phyloP scores from a whole-genome alignment of 805 yeast genomes.

The Myxozyma neotropica region DNA sequence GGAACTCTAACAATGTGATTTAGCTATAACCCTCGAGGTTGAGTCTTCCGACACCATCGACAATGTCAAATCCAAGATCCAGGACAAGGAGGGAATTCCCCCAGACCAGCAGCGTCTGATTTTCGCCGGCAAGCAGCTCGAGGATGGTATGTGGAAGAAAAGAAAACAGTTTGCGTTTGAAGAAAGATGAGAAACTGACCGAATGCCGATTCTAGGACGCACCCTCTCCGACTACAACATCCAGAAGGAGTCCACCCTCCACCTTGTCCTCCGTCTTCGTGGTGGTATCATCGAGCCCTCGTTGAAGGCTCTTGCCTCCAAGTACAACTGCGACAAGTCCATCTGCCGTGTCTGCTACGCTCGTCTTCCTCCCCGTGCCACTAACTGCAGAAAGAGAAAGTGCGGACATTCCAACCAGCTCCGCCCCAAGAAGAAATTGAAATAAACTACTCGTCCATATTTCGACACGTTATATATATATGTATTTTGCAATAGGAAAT shows the following conservation, averaged over 20 bases:
- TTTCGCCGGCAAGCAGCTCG: constrained; percentile 99
- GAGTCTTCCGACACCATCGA: constrained; percentile 98
- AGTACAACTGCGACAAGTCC: constrained; percentile 99
- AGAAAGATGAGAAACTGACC: background rate
- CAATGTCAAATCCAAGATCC: constrained; percentile 98
- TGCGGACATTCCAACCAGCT: constrained; percentile 99
- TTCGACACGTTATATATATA: background rate
- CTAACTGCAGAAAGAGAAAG: constrained; percentile 99
- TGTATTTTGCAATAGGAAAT: constrained; percentile 1
- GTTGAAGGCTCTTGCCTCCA: constrained; percentile 97
- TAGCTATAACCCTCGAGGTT: constrained; percentile 87
- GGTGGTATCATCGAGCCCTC: constrained; percentile 99
- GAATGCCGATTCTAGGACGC: constrained; percentile 60
- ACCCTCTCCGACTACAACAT: constrained; percentile 99
- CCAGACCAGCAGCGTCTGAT: constrained; percentile 99
- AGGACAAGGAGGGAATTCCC: constrained; percentile 99
- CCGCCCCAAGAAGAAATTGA: constrained; percentile 73
- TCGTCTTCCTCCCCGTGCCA: constrained; percentile 99
- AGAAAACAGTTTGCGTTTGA: no score
- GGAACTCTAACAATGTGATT: background rate
- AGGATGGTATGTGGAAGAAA: constrained; percentile 53
- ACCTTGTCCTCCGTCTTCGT: constrained; percentile 94
- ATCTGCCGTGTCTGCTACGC: constrained; percentile 99
- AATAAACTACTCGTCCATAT: constrained; percentile 58
- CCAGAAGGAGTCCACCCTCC: constrained; percentile 98